Base-by-base conservation (phyloP, 495 filamentous ascomycete species). In the Penicillium subrubescens region DNA sequence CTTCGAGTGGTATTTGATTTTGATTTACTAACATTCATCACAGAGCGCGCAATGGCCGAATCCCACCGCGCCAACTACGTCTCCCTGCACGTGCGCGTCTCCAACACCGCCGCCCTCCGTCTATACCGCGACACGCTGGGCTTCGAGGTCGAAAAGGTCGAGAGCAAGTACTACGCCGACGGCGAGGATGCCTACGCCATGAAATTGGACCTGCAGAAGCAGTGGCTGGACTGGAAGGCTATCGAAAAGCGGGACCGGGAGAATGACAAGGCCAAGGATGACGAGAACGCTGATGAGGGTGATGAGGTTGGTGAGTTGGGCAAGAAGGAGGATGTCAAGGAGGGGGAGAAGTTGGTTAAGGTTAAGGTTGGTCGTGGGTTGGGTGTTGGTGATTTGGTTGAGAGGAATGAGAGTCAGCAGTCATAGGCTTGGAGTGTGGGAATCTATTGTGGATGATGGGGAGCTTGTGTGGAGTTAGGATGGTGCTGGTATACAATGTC, bases 111-210 rank as follows among this genome's bases (percentile, higher is more conserved):
- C 25, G 95, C 95, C 19, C 85, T 97, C 54, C 89, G 88, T 68
- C 84, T 99, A 15, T 99, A 99, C 84, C 90, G 91, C 65, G 92
- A 97, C 70, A 98, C 94, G 1, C 86, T 99, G 1, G 89, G 91
- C 50, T 99, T 99, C 82, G 87, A 91, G 74, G 89, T 91, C 57
- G 93, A 96, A 66, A 95, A 92, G 77, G 87, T 92, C 15, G 95
- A 98, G 81, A 71, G 83, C 66, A 97, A 95, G 77, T 99, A 99
- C 87, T 99, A 99, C 74, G 95, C 95, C 44, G 95, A 98, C 78
- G 94, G 93, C 54, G 95, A 99, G 80, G 94, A 99, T 83, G 95
- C 95, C 39, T 96, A 89, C 72, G 89, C 88, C 67, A 99, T 99
- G 95, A 88, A 87, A 68, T 89, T 94, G 75, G 91, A 97, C 70